Evolutionary conservation across 306 rosid species (phyloP).

Genomic region (Vigna reflexopilosa): DNA sequence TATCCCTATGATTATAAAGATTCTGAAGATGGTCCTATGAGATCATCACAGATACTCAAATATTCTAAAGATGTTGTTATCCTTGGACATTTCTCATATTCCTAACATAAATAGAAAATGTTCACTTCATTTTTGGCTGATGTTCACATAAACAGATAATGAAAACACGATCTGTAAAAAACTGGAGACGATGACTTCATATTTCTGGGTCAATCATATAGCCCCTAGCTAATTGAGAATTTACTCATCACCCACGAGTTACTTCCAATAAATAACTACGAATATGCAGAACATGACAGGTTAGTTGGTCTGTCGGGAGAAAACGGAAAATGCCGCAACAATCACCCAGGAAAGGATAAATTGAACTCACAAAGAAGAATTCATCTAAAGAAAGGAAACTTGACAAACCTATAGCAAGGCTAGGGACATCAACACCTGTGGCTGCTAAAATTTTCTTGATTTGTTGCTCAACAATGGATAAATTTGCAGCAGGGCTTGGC

Average conservation of each 20-base stretch:
- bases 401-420: constrained; percentile 82
- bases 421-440: constrained; percentile 94
- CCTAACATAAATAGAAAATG: too few species aligned
- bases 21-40: too few species aligned
- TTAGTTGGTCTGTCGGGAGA: constrained; percentile 12
- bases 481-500: constrained; percentile 98
- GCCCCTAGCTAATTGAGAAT: constrained; percentile 15
- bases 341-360: constrained; percentile 14
- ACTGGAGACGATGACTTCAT: constrained; percentile 1
- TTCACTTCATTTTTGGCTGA: neutral
- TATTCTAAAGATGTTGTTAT: too few species aligned
- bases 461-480: constrained; percentile 86
- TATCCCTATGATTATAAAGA: too few species aligned
- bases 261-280: constrained; percentile 15
- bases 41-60: too few species aligned
- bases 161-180: constrained; percentile 22
- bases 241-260: constrained; percentile 24
- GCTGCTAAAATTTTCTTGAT: constrained; percentile 89
- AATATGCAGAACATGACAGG: constrained; percentile 30
- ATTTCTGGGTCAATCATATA: constrained; percentile 38
- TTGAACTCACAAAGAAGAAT: constrained; percentile 22
- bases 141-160: neutral
- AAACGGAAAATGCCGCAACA: constrained; percentile 34
- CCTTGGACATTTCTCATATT: too few species aligned
- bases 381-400: constrained; percentile 21